These are phyloP conservation scores for Eimeria necatrix DNA, from an alignment of 169 alveolate genomes.

Conservation along the genomic window DNA sequence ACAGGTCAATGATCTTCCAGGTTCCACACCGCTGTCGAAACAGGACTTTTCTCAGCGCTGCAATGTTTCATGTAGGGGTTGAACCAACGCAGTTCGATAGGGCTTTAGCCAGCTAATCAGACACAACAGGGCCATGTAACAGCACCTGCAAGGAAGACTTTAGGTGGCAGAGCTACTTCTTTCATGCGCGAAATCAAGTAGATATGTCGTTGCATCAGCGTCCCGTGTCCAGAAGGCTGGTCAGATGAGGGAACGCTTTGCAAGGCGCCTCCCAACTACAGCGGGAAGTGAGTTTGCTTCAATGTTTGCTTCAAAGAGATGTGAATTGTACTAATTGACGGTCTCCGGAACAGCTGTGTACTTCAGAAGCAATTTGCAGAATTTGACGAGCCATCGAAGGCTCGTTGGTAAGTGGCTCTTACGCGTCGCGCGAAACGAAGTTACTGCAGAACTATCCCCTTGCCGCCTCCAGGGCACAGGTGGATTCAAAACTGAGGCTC, in stretches of 20 bases:
- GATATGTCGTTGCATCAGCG: neutral
- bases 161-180: slow-evolving; percentile 3
- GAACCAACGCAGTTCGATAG: neutral
- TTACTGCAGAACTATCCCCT: neutral
- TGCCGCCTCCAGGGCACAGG: slow-evolving; percentile 46
- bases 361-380: slow-evolving; percentile 65
- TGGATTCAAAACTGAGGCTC: neutral
- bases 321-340: neutral
- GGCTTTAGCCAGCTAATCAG: neutral
- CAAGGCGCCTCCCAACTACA: slow-evolving; percentile 61
- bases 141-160: slow-evolving; percentile 44
- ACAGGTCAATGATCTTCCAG: neutral
- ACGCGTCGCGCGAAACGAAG: neutral
- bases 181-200: neutral
- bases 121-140: slow-evolving; percentile 64
- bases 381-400: slow-evolving; percentile 76
- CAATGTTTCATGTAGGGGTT: slow-evolving; percentile 36
- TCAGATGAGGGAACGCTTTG: slow-evolving; percentile 34
- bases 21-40: slow-evolving; percentile 59
- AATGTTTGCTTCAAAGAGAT: no score
- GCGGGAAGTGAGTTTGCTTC: slow-evolving; percentile 1
- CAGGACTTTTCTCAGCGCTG: slow-evolving; percentile 56
- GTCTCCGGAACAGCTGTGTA: slow-evolving; percentile 43
- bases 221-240: slow-evolving; percentile 66
- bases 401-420: slow-evolving; percentile 51